Evolutionary conservation across 1,284 basidiomycete species (phyloP), one percentile per base, ranked within the genome.

Genomic region (Ceratobasidium sp.): DNA sequence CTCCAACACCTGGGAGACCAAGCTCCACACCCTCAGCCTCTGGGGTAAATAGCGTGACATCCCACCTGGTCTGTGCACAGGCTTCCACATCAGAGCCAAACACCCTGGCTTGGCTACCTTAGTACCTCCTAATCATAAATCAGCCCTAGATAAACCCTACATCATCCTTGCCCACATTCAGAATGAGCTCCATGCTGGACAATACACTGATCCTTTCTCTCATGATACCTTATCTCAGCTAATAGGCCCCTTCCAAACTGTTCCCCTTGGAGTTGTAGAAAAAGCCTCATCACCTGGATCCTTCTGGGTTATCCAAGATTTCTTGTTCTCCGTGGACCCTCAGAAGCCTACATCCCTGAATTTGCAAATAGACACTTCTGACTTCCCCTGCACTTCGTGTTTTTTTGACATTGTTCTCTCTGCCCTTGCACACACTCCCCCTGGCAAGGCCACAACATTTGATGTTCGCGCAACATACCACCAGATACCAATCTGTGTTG

Each of bases 271-370:
- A 1, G 49, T 49, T 0, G 37, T 54, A 1, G 57, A 61, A 2
- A 86, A 87, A 66, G 75, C 82, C 0, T 81, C 82, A 19, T 80
- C 79, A 0, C 67, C 40, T 0, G 81, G 80, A 0, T 83, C 83
- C 59, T 84, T 81, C 52, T 52, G 80, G 0, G 59, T 84, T 0
- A 80, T 88, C 0, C 86, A 88, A n/a, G 85, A 88, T 64, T 82
- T 86, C 15, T 88, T 86, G 0, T 82, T 79, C 73, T 83, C 83
- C n/a, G n/a, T n/a, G n/a, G n/a, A n/a, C n/a, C n/a, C n/a, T n/a
- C n/a, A n/a, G n/a, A n/a, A n/a, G n/a, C n/a, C n/a, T n/a, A n/a
- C 66, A 0, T 87, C 85, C 0, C 82, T 88, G 49, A 88, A 87
- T 76, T 82, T 76, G 0, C 17, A 43, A 19, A 84, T 86, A 4